These are phyloP conservation scores for Sphagnurus paluster DNA, from an alignment of 1,284 basidiomycete genomes.

Conservation along the genomic window DNA sequence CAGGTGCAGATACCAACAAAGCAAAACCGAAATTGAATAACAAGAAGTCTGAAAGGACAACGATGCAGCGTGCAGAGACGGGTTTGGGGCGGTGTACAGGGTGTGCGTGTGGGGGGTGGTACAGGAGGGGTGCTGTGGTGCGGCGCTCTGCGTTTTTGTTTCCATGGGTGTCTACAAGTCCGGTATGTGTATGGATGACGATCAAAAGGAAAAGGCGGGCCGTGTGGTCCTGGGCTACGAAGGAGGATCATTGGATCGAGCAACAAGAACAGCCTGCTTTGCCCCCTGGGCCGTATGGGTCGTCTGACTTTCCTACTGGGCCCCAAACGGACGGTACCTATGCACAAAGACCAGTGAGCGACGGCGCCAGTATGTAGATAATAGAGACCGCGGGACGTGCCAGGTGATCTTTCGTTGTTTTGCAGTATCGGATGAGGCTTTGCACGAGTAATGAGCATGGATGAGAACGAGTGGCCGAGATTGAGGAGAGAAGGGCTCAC, in stretches of 20 bases:
- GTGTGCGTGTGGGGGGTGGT: conserved; percentile 1
- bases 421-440: conserved; percentile 92
- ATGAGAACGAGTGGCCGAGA: neutral
- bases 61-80: neutral
- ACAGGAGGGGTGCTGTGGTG: neutral
- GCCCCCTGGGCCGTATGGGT: conserved; percentile 74
- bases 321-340: conserved; percentile 92
- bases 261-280: conserved; percentile 45
- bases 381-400: conserved; percentile 35
- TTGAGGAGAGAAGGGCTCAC: conserved; percentile 46
- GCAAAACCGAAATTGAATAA: too few species aligned
- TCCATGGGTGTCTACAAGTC: conserved; percentile 21
- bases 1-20: neutral
- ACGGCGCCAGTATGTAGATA: neutral
- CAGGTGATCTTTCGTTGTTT: conserved; percentile 87
- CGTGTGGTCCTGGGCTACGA: neutral
- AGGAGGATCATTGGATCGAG: conserved; percentile 41
- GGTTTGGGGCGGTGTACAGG: conserved; percentile 4
- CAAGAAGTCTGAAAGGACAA: neutral
- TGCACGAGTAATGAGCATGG: conserved; percentile 17
- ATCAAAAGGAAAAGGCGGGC: neutral
- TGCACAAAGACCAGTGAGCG: conserved; percentile 4
- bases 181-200: conserved; percentile 6
- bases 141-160: conserved; percentile 7
- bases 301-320: conserved; percentile 78